Evolutionary conservation across 345 rosid species (phyloP).

Genomic region (Gossypium australe): DNA sequence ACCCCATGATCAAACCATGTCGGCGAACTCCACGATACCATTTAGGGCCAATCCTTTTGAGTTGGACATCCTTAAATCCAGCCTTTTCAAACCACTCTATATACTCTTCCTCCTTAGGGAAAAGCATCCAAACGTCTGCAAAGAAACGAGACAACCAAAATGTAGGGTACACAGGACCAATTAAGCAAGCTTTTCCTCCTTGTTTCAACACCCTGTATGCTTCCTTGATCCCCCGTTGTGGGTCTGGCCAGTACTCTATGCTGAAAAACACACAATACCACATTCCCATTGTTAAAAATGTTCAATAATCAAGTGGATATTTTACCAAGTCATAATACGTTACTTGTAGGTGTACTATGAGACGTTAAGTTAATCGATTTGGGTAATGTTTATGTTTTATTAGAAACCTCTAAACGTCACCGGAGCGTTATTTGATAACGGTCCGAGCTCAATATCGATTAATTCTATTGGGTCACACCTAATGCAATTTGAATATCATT

Average conservation of each 20-base stretch:
- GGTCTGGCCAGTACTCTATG: constrained; percentile 99
- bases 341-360: too few species aligned
- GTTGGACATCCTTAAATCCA: constrained; percentile 85
- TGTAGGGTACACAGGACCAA: constrained; percentile 95
- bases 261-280: constrained; percentile 31
- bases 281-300: too few species aligned
- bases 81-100: constrained; percentile 91
- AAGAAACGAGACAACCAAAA: constrained; percentile 96
- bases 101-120: constrained; percentile 99
- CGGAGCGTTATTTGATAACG: too few species aligned
- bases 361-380: too few species aligned
- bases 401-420: too few species aligned
- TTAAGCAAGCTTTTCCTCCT: constrained; percentile 88
- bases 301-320: too few species aligned
- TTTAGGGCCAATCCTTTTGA: constrained; percentile 95
- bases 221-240: constrained; percentile 92
- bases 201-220: constrained; percentile 91
- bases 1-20: constrained; percentile 97
- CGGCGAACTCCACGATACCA: constrained; percentile 99
- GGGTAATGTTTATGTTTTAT: too few species aligned
- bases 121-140: constrained; percentile 97
- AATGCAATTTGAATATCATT: too few species aligned
- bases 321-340: too few species aligned
- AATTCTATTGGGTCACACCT: too few species aligned
- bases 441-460: too few species aligned